Conservation (phyloP, 257 asterid genomes). For the Solanum peruvianum region DNA sequence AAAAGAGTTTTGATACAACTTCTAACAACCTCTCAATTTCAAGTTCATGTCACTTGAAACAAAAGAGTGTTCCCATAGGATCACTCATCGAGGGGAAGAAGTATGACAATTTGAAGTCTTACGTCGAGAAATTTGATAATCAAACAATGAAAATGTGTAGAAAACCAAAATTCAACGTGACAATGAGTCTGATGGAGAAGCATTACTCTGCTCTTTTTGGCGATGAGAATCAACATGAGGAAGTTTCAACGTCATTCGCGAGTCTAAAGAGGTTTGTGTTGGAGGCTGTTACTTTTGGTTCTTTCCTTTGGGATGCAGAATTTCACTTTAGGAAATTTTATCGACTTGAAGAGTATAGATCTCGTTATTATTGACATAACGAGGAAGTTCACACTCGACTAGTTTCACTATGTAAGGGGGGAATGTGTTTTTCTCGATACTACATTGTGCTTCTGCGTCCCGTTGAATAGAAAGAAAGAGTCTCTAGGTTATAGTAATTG, state of each 20-base stretch:
- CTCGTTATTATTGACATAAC: neutral
- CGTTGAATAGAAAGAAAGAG: neutral
- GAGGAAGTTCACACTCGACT: neutral
- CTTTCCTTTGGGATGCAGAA: conserved; percentile 69
- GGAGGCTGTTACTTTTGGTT: conserved; percentile 82
- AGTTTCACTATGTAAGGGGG: neutral
- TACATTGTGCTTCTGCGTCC: no score
- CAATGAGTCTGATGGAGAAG: conserved; percentile 44
- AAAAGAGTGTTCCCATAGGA: conserved; percentile 6
- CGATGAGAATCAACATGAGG: conserved; percentile 25
- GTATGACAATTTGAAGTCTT: conserved; percentile 24
- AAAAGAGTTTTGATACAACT: conserved; percentile 20
- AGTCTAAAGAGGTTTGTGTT: conserved; percentile 68
- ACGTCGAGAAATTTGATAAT: conserved; percentile 44
- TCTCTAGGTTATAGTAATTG: neutral
- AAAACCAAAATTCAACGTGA: conserved; percentile 55
- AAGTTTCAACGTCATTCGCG: conserved; percentile 50
- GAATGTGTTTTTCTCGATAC: neutral
- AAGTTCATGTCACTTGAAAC: conserved; percentile 14
- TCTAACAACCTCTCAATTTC: conserved; percentile 5
- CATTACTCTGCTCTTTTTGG: conserved; percentile 67
- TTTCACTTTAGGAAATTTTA: conserved; percentile 27
- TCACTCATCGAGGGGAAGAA: conserved; percentile 12
- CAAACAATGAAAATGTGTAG: conserved; percentile 47
- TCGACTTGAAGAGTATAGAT: conserved; percentile 28